Percentiles rank a stretch among this genome's conserved stretches.
These are phyloP conservation scores for Ambrosia artemisiifolia DNA, from an alignment of 129 eudicot genomes.

Conservation along the genomic window DNA sequence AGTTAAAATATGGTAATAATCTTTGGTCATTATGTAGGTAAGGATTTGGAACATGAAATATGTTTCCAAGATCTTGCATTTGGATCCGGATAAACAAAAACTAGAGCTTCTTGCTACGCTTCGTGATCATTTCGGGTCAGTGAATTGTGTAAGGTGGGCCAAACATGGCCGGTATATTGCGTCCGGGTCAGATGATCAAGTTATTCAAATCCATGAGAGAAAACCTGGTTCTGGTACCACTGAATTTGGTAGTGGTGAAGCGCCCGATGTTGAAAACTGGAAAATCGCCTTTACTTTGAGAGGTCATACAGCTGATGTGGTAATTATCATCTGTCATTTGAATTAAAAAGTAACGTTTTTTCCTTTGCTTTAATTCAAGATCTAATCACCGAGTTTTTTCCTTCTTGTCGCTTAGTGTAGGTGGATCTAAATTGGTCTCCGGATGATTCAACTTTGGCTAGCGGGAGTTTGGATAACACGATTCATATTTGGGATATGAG, in stretches of 20 bases:
- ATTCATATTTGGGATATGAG: constrained; percentile 92
- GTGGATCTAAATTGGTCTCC: constrained; percentile 99
- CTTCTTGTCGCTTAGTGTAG: constrained; percentile 77
- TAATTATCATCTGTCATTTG: constrained; percentile 34
- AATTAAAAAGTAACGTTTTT: neutral
- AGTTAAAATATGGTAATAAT: neutral
- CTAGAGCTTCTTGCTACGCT: constrained; percentile 87
- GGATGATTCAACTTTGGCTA: constrained; percentile 94
- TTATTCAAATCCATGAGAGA: constrained; percentile 81
- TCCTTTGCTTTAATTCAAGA: constrained; percentile 7
- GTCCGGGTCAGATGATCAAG: constrained; percentile 97
- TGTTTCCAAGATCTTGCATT: constrained; percentile 45
- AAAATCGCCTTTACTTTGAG: constrained; percentile 83
- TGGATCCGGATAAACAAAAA: constrained; percentile 52
- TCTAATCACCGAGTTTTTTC: constrained; percentile 36
- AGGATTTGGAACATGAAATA: constrained; percentile 90
- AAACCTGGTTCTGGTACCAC: constrained; percentile 99
- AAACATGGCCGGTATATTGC: constrained; percentile 83
- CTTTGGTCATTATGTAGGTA: constrained; percentile 46
- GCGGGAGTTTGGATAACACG: constrained; percentile 95
- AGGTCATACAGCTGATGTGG: constrained; percentile 99
- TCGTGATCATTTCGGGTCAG: constrained; percentile 97
- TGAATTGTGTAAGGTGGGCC: constrained; percentile 99
- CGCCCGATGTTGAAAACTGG: constrained; percentile 98
- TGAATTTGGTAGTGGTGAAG: constrained; percentile 97